Evolutionary conservation across 257 asterid genomes (phyloP).

Genomic region (Coffea eugenioides): DNA sequence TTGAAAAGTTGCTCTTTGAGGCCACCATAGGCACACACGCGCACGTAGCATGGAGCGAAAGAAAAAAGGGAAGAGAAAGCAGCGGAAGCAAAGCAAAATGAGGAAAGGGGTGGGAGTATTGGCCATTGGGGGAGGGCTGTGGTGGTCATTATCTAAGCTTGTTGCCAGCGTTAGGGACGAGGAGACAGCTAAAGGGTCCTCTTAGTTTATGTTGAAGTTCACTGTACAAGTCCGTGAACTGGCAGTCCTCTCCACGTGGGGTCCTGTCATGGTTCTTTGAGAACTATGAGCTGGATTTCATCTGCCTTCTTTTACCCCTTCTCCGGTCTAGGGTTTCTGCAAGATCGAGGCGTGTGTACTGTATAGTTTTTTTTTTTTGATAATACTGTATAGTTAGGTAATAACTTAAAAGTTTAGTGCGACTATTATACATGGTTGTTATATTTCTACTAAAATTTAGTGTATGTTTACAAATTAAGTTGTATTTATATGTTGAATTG

Average conservation of each 20-base stretch:
- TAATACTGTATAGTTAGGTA: no score
- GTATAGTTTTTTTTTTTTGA: no score
- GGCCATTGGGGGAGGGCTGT: background rate
- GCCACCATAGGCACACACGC: slow-evolving; percentile 2
- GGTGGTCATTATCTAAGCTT: slow-evolving; percentile 27
- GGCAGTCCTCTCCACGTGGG: slow-evolving; percentile 49
- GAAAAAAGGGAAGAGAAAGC: background rate
- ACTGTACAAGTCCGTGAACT: slow-evolving; percentile 42
- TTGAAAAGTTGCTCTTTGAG: background rate
- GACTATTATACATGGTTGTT: no score
- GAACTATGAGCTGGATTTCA: slow-evolving; percentile 53
- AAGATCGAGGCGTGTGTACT: no score
- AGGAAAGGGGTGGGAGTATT: background rate
- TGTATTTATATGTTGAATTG: no score
- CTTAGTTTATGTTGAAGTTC: slow-evolving; percentile 13
- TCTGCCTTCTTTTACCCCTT: slow-evolving; percentile 3
- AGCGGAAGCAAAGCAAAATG: background rate
- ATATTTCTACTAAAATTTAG: no score
- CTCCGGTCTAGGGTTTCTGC: no score
- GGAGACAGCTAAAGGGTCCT: slow-evolving; percentile 50
- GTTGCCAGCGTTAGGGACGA: slow-evolving; percentile 51
- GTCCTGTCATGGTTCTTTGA: slow-evolving; percentile 34
- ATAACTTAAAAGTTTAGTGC: no score
- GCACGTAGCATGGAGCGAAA: background rate
- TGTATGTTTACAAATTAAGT: no score